Evolutionary conservation across 176 grass and related monocot species (phyloP), one percentile per base, ranked within the genome.

Genomic region (Elymus sibiricus): DNA sequence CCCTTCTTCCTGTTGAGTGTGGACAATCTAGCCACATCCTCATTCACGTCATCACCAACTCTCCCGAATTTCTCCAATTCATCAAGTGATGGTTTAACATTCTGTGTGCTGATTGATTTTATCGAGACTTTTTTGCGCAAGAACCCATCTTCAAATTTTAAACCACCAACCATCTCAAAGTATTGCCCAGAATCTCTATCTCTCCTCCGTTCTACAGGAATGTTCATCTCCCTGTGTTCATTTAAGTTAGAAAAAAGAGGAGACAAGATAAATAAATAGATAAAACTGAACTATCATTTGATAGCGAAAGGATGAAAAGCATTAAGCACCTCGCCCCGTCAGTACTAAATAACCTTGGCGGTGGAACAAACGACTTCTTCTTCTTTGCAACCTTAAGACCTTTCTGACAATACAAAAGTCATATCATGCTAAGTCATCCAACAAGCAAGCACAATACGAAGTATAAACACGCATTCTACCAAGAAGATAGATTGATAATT

Each of bases 81-180:
- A 81, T 93, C 92, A 61, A 97, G 92, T 17, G 92, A 88, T 11
- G 92, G 95, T 26, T 90, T 72, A 46, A 97, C 91, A 72, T 93
- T 90, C 17, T 91, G 79, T 11, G 66, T 86, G 53, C 74, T 91
- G 38, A 97, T 93, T n/a, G 92, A 93, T 79, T 86, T 97, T 39
- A 97, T 85, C 11, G 95, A 94, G n/a, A 90, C 85, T 13, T 79
- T 93, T 83, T 97, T 97, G 64, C 91, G 83, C 3, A 97, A 78
- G 72, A 97, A 95, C 19, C 95, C 95, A 71, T 97, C 95, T 90
- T 97, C 91, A 37, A 95, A 97, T 89, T 80, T 88, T 22, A 93
- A 74, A 39, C 85, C 82, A 79, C 87, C 92, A 39, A 97, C 88
- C 72, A 86, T 85, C 47, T 92, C 94, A 77, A 90, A 97, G 58